Conservation (phyloP, 1,284 basidiomycete species). For the Rhodofomes roseus region DNA sequence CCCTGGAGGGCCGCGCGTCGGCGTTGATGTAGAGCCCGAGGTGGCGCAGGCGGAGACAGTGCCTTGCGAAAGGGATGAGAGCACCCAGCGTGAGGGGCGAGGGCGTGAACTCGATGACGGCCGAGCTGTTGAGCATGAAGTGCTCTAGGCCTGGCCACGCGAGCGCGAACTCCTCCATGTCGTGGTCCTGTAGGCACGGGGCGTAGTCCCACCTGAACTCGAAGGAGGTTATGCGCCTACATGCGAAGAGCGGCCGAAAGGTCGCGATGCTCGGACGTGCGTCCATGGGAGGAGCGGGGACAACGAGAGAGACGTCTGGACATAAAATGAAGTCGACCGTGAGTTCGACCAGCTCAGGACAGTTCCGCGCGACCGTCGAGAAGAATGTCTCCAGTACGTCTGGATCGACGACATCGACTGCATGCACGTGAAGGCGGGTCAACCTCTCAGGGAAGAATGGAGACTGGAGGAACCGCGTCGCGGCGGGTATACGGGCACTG, state of each 20-base stretch:
- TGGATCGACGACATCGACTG: conserved; percentile 39
- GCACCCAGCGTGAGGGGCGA: conserved; percentile 41
- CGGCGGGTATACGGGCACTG: conserved; percentile 37
- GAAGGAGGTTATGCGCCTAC: conserved; percentile 41
- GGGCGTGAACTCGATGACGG: conserved; percentile 31
- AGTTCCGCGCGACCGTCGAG: conserved; percentile 37
- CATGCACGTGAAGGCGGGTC: conserved; percentile 47
- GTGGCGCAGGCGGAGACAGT: conserved; percentile 44
- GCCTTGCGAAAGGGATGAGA: conserved; percentile 45
- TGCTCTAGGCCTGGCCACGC: conserved; percentile 44
- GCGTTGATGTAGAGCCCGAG: conserved; percentile 55
- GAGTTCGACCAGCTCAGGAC: conserved; percentile 35
- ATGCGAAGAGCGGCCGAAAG: conserved; percentile 46
- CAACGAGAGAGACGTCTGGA: conserved; percentile 17
- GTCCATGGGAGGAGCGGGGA: conserved; percentile 16
- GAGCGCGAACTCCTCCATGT: conserved; percentile 46
- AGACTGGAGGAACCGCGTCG: conserved; percentile 13
- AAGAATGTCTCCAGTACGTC: conserved; percentile 40
- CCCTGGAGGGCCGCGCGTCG: conserved; percentile 15
- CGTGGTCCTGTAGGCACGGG: conserved; percentile 40
- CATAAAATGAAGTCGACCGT: conserved; percentile 25
- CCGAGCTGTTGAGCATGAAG: conserved; percentile 50
- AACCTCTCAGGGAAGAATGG: conserved; percentile 32
- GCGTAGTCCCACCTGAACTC: conserved; percentile 55
- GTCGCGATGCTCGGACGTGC: conserved; percentile 41